Evolutionary conservation across 2,329 filamentous ascomycete species (phyloP).

Genomic region (Elsinoe ampelina): DNA sequence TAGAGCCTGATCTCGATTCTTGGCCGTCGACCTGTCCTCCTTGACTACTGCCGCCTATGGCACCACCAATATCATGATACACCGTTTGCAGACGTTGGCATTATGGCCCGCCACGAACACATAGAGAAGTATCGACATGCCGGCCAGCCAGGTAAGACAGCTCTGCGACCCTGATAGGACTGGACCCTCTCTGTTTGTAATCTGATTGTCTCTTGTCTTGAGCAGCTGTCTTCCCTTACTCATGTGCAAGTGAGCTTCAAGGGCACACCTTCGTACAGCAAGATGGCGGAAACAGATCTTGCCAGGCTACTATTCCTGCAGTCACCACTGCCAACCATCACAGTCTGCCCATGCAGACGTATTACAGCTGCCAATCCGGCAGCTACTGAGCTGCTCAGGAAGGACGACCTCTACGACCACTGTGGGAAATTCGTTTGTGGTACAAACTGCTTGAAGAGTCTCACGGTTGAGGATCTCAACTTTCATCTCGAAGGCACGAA

Average conservation of each 20-base stretch:
- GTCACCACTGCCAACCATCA: constrained; percentile 7
- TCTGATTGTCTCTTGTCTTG: constrained; percentile 2
- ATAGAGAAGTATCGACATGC: neutral
- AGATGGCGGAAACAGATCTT: constrained; percentile 2
- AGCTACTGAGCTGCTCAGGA: constrained; percentile 4
- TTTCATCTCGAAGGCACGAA: constrained; percentile 3
- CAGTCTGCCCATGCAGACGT: constrained; percentile 6
- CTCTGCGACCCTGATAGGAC: neutral
- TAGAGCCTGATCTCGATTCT: constrained; percentile 3
- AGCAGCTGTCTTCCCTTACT: neutral
- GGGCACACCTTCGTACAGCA: neutral
- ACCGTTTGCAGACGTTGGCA: constrained; percentile 6
- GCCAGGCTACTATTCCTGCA: constrained; percentile 7
- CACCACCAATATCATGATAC: neutral
- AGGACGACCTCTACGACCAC: neutral
- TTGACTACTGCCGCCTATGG: neutral
- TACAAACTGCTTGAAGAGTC: constrained; percentile 9
- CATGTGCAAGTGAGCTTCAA: neutral
- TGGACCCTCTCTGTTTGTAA: neutral
- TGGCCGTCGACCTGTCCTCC: neutral
- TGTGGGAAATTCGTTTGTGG: constrained; percentile 9
- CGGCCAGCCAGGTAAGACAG: neutral
- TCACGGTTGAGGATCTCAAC: constrained; percentile 5
- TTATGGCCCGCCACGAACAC: neutral
- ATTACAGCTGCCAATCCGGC: constrained; percentile 11